These are phyloP conservation scores for Eutrema japonicum DNA, from an alignment of 345 rosid genomes.

Conservation along the genomic window DNA sequence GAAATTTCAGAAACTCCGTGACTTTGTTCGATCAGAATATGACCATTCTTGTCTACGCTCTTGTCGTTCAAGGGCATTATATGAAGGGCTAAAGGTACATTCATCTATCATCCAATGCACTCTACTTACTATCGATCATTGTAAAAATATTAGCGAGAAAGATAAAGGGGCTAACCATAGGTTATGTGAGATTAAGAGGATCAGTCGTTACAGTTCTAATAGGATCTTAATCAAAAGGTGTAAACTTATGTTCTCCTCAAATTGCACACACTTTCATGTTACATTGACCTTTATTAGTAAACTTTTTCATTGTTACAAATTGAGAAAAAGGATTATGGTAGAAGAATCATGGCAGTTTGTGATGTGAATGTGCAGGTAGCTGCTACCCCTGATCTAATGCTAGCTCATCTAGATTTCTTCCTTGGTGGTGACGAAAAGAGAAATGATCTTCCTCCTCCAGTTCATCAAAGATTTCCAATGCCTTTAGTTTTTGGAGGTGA, in stretches of 20 bases:
- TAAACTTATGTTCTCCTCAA: neutral
- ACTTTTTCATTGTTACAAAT: neutral
- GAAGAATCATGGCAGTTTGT: neutral
- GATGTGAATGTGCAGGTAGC: constrained; percentile 61
- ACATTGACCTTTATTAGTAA: neutral
- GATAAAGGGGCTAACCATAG: constrained; percentile 5
- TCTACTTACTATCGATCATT: neutral
- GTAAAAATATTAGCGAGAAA: neutral
- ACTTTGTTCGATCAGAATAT: constrained; percentile 93
- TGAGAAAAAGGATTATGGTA: neutral
- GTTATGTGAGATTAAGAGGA: constrained; percentile 1
- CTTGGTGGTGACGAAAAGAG: constrained; percentile 97
- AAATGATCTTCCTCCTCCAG: constrained; percentile 78
- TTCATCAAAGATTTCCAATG: constrained; percentile 79
- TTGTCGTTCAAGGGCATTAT: constrained; percentile 94
- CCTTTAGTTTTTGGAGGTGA: constrained; percentile 82
- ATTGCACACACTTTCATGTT: neutral
- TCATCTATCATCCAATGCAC: neutral
- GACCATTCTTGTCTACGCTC: constrained; percentile 96
- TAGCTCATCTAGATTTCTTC: constrained; percentile 85
- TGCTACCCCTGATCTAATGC: constrained; percentile 83
- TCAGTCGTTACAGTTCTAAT: neutral
- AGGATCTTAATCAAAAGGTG: constrained; percentile 6
- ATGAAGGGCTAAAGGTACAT: constrained; percentile 90
- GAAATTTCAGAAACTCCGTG: constrained; percentile 90